Percentiles rank a stretch among this genome's conserved stretches.
phyloP scores from a whole-genome alignment of 192 early-diverging fungal genomes.

The Coemansia sp. region DNA sequence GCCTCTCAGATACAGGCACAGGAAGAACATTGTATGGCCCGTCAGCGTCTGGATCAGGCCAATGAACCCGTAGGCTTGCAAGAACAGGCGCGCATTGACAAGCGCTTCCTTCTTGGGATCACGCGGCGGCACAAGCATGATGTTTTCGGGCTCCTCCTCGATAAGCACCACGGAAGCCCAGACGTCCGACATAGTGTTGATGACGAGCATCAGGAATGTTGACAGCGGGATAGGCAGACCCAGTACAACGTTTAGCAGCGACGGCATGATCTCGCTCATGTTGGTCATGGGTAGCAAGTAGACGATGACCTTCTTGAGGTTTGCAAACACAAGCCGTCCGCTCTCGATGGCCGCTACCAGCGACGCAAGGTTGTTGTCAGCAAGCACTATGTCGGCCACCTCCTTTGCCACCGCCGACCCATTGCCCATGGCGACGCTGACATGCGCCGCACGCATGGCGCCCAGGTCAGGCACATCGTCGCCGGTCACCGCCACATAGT shows the following conservation, averaged over 20 bases:
- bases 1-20: slow-evolving; percentile 62
- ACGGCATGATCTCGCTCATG: slow-evolving; percentile 74
- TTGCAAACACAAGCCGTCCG: slow-evolving; percentile 83
- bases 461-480: slow-evolving; percentile 93
- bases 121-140: slow-evolving; percentile 71
- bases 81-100: slow-evolving; percentile 63
- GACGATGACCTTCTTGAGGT: slow-evolving; percentile 82
- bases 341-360: slow-evolving; percentile 72
- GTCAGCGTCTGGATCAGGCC: slow-evolving; percentile 67
- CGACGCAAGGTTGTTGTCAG: slow-evolving; percentile 68
- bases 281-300: slow-evolving; percentile 80
- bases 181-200: slow-evolving; percentile 66
- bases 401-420: slow-evolving; percentile 80
- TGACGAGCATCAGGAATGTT: slow-evolving; percentile 76
- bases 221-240: slow-evolving; percentile 79
- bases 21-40: slow-evolving; percentile 70
- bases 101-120: slow-evolving; percentile 67
- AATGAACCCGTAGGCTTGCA: slow-evolving; percentile 77
- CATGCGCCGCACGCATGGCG: slow-evolving; percentile 85
- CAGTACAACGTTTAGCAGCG: slow-evolving; percentile 74
- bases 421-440: slow-evolving; percentile 84
- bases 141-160: slow-evolving; percentile 72
- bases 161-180: slow-evolving; percentile 66
- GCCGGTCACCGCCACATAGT: slow-evolving; percentile 83
- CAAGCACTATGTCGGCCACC: slow-evolving; percentile 64